phyloP scores from a whole-genome alignment of 805 yeast species.

The Ogataea pignaliae region DNA sequence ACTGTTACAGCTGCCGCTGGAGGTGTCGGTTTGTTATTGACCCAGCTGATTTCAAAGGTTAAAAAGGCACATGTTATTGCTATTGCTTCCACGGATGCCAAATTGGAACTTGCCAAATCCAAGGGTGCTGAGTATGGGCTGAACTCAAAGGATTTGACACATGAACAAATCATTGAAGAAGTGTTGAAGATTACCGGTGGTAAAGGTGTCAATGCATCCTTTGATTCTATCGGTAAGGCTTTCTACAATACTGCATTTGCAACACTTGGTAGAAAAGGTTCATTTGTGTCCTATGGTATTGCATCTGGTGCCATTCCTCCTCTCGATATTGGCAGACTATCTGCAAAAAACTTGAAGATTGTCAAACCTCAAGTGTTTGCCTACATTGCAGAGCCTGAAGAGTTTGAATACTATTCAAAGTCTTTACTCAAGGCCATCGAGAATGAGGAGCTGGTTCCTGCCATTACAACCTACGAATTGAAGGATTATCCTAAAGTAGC shows the following conservation, averaged over 20 bases:
- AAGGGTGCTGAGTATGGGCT: slow-evolving; percentile 77
- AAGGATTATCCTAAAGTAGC: slow-evolving; percentile 61
- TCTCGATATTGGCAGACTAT: slow-evolving; percentile 42
- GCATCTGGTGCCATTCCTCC: slow-evolving; percentile 84
- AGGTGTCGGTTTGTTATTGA: slow-evolving; percentile 76
- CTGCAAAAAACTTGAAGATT: slow-evolving; percentile 60
- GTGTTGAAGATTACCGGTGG: slow-evolving; percentile 61
- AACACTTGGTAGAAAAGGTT: slow-evolving; percentile 64
- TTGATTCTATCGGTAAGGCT: slow-evolving; percentile 76
- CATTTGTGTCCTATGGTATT: slow-evolving; percentile 75
- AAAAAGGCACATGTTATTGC: slow-evolving; percentile 83
- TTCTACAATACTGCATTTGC: slow-evolving; percentile 63
- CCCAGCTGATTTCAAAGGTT: slow-evolving; percentile 51
- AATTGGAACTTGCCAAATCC: slow-evolving; percentile 57
- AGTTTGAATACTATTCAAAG: slow-evolving; percentile 46
- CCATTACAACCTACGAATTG: slow-evolving; percentile 53
- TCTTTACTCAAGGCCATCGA: slow-evolving; percentile 38
- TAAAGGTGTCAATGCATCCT: slow-evolving; percentile 62
- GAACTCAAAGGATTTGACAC: slow-evolving; percentile 35
- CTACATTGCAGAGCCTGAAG: slow-evolving; percentile 52
- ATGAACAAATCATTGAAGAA: slow-evolving; percentile 51
- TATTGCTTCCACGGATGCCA: slow-evolving; percentile 72
- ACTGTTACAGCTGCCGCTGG: slow-evolving; percentile 94
- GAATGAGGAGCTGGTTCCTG: slow-evolving; percentile 45
- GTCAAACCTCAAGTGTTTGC: slow-evolving; percentile 56